A percentile compares a stretch with the other conserved stretches of the same genome.
Evolutionary conservation across 179 eudicot species (phyloP).

Genomic region (Nepenthes alata): DNA sequence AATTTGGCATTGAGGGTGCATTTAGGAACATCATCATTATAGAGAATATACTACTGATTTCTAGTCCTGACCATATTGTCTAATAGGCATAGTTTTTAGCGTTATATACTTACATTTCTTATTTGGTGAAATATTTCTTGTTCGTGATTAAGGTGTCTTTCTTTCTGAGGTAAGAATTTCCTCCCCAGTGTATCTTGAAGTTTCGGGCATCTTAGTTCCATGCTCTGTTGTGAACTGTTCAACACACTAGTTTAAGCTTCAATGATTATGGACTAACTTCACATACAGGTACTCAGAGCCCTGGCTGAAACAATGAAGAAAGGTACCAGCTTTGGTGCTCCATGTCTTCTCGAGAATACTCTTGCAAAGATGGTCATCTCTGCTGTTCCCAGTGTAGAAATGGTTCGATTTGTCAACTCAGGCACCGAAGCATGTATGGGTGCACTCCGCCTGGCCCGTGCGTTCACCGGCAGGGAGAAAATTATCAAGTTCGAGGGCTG

Average conservation of each 20-base stretch:
- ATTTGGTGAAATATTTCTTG: no score
- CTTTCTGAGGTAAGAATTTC: no score
- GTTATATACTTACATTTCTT: no score
- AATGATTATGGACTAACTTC: not conserved
- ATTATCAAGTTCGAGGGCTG: conserved; percentile 93
- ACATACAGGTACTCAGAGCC: conserved; percentile 73
- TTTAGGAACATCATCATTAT: not conserved
- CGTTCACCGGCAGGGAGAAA: conserved; percentile 66
- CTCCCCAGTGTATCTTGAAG: no score
- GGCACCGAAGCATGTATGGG: conserved; percentile 99
- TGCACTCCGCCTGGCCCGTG: conserved; percentile 86
- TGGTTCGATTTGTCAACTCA: conserved; percentile 96
- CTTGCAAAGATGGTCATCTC: conserved; percentile 90
- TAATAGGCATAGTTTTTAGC: not conserved
- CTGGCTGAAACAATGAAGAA: conserved; percentile 90
- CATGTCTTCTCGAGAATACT: conserved; percentile 15
- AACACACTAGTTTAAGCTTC: not conserved
- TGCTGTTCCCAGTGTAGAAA: conserved; percentile 91
- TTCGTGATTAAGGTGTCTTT: no score
- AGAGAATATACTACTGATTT: not conserved
- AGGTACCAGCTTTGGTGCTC: conserved; percentile 43
- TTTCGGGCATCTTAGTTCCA: no score
- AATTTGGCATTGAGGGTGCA: not conserved
- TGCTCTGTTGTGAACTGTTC: no score
- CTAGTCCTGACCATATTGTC: not conserved